Evolutionary conservation across 768 basidiomycete species (phyloP), one percentile per base, ranked within the genome.

Genomic region (Mycena galopus): DNA sequence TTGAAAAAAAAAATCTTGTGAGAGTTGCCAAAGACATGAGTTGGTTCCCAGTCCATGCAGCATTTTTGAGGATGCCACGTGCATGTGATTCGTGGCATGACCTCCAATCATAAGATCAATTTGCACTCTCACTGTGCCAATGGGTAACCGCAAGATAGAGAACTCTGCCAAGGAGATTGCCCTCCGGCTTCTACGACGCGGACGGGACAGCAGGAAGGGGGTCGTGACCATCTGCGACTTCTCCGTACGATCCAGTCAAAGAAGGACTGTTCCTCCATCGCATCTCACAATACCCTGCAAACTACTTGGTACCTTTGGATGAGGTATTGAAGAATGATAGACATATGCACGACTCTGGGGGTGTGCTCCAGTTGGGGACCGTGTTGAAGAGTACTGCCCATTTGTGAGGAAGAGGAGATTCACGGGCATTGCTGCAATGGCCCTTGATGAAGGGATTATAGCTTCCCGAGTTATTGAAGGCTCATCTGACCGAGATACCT

Each of bases 271-370:
- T 66, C 29, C 53, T 73, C 37, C 14, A 37, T 44, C 60, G 58
- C 42, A 73, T 77, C 37, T 51, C 67, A 11, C 62, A 73, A 3
- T 65, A 67, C 37, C 65, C 58, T 12, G 60, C 71, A 9, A 33
- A 65, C n/a, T 65, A 71, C n/a, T 44, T 71, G 14, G 64, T 71
- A 29, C 71, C 64, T n/a, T 59, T 82, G 62, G 80, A 81, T 65
- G 76, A 81, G 57, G 74, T 75, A 21, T 79, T 76, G 27, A 81
- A 81, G 70, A 78, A 82, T 57, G 77, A 81, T 55, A 70, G 1
- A 79, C 78, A 23, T 77, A 76, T 64, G 71, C 76, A 25, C 60
- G 73, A 8, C 27, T 74, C 6, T 79, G 73, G 59, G 80, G 81
- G 8, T 12, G 72, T 14, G 63, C 80, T 17, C 64, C 23, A 6